A percentile compares a stretch with the other conserved stretches of the same genome.
Conservation (phyloP, 352 stramenopile genomes). For the Phytophthora tentaculata region DNA sequence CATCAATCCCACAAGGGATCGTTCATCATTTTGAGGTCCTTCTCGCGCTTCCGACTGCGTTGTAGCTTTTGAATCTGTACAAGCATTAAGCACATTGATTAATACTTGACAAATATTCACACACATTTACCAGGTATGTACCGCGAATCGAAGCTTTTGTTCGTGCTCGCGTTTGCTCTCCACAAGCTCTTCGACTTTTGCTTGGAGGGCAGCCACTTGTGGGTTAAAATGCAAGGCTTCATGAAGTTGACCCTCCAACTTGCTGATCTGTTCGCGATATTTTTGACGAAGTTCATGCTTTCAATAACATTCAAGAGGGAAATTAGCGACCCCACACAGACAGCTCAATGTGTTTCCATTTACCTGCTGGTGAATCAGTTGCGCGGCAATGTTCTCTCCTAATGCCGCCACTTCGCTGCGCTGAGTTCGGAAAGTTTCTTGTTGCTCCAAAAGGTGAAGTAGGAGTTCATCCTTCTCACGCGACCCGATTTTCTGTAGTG, state of each 20-base stretch:
- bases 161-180: conserved; percentile 52
- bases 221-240: conserved; percentile 55
- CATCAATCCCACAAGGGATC: conserved; percentile 78
- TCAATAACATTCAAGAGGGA: neutral
- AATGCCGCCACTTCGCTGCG: conserved; percentile 56
- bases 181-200: conserved; percentile 50
- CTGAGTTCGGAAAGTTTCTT: conserved; percentile 42
- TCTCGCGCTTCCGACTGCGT: conserved; percentile 71
- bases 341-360: neutral
- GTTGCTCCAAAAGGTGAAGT: conserved; percentile 54
- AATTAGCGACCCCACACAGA: neutral
- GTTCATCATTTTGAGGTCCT: conserved; percentile 66
- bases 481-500: conserved; percentile 58
- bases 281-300: conserved; percentile 64
- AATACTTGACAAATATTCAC: neutral
- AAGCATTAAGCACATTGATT: neutral
- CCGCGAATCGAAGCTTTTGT: conserved; percentile 73
- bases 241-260: conserved; percentile 56
- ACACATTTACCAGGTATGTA: conserved; percentile 22
- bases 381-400: conserved; percentile 67
- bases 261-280: conserved; percentile 49
- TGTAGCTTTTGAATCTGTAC: conserved; percentile 78
- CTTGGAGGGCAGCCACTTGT: conserved; percentile 48
- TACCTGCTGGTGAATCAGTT: conserved; percentile 76
- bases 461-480: conserved; percentile 66